These are phyloP conservation scores for Cymbomonas tetramitiformis DNA, from an alignment of 139 green algal species.

Conservation along the genomic window DNA sequence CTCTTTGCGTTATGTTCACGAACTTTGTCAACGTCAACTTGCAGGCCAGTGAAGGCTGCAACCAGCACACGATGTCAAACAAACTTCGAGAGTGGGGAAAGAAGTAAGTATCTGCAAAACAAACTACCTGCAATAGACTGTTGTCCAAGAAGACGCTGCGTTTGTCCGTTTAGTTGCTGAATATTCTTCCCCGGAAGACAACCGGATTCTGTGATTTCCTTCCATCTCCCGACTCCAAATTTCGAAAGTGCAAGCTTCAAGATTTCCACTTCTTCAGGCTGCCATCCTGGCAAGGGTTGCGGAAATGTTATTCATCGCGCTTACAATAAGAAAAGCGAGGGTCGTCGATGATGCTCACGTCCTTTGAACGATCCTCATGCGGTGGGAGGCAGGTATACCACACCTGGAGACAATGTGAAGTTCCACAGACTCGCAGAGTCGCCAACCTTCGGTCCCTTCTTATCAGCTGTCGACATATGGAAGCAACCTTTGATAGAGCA, in stretches of 20 bases:
- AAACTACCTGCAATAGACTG: conserved; percentile 66
- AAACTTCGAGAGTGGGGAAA: neutral
- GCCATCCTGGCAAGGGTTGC: conserved; percentile 45
- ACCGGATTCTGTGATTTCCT: conserved; percentile 61
- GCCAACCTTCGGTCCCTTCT: conserved; percentile 55
- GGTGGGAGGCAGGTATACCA: neutral
- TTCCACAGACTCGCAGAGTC: conserved; percentile 83
- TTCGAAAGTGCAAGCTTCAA: conserved; percentile 72
- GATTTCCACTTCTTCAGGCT: conserved; percentile 54
- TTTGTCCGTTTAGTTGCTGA: conserved; percentile 76
- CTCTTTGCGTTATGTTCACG: conserved; percentile 49
- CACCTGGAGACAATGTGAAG: conserved; percentile 58
- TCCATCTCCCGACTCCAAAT: conserved; percentile 65
- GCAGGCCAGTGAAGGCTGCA: conserved; percentile 49
- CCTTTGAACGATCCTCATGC: neutral
- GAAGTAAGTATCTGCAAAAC: conserved; percentile 16
- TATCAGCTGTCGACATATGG: no score
- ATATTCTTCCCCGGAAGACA: conserved; percentile 74
- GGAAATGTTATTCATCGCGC: neutral
- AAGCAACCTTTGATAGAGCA: no score
- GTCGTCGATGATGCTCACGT: neutral
- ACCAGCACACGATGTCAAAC: no score
- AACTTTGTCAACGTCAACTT: conserved; percentile 63
- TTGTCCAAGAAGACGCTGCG: conserved; percentile 70
- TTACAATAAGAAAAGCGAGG: neutral